These are phyloP conservation scores for Lactifluus subvellereus DNA, from an alignment of 768 basidiomycete species.

Conservation along the genomic window DNA sequence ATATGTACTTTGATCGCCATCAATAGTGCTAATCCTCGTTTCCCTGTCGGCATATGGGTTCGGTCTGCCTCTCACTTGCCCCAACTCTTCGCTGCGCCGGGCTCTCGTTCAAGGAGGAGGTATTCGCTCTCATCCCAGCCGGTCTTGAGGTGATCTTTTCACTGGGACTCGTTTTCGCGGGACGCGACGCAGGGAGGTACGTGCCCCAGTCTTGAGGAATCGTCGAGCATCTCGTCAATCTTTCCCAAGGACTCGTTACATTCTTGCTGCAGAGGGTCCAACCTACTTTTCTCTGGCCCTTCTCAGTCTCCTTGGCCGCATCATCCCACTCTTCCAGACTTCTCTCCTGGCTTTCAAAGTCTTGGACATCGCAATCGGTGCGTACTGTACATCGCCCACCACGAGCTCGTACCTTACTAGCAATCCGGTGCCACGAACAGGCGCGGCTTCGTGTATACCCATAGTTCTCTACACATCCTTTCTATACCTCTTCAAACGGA, in stretches of 20 bases:
- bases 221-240: background rate
- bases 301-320: slow-evolving; percentile 54
- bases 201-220: slow-evolving; percentile 25
- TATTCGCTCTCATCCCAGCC: slow-evolving; percentile 54
- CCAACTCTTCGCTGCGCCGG: slow-evolving; percentile 66
- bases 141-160: slow-evolving; percentile 58
- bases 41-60: slow-evolving; percentile 20
- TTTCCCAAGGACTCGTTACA: slow-evolving; percentile 43
- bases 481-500: slow-evolving; percentile 51
- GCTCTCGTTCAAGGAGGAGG: slow-evolving; percentile 42
- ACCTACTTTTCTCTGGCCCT: slow-evolving; percentile 53
- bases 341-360: slow-evolving; percentile 42
- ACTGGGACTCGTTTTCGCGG: slow-evolving; percentile 44
- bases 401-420: background rate
- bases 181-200: slow-evolving; percentile 45
- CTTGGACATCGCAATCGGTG: slow-evolving; percentile 60
- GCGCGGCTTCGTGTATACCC: slow-evolving; percentile 59
- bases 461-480: slow-evolving; percentile 58
- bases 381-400: slow-evolving; percentile 24
- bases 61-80: slow-evolving; percentile 60
- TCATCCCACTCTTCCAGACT: slow-evolving; percentile 45
- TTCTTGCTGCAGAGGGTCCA: slow-evolving; percentile 59
- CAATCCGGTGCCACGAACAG: slow-evolving; percentile 14
- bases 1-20: slow-evolving; percentile 32
- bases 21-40: slow-evolving; percentile 22